phyloP scores from a whole-genome alignment of 495 filamentous ascomycete genomes.

The Gamarada debralockiae region DNA sequence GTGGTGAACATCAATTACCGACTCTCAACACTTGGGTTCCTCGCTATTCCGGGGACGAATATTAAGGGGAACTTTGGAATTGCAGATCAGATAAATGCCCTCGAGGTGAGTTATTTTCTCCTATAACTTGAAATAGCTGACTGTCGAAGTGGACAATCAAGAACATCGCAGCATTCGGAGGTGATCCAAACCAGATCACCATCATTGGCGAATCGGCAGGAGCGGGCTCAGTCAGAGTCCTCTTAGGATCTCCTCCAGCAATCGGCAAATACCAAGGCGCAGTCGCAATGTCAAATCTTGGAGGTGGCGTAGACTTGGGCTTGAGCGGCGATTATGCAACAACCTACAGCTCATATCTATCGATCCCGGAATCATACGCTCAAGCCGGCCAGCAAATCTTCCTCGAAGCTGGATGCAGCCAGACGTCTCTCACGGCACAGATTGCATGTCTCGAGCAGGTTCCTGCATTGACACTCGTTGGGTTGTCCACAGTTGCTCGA shows the following conservation, averaged over 20 bases:
- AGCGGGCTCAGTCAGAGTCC: slow-evolving; percentile 46
- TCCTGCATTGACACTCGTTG: slow-evolving; percentile 29
- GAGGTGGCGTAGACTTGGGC: slow-evolving; percentile 36
- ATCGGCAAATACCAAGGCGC: slow-evolving; percentile 38
- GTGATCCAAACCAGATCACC: slow-evolving; percentile 62
- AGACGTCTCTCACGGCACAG: slow-evolving; percentile 24
- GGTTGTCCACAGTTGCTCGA: slow-evolving; percentile 32
- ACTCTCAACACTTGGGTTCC: slow-evolving; percentile 19
- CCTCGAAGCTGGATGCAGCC: slow-evolving; percentile 31
- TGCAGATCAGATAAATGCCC: slow-evolving; percentile 36
- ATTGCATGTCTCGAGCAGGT: slow-evolving; percentile 35
- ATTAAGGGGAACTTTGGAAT: slow-evolving; percentile 36
- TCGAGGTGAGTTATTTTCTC: slow-evolving; percentile 16
- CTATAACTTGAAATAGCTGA: slow-evolving; percentile 34
- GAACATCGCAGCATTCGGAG: slow-evolving; percentile 66
- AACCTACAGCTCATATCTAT: slow-evolving; percentile 45
- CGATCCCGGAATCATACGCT: slow-evolving; percentile 36
- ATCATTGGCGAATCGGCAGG: slow-evolving; percentile 71
- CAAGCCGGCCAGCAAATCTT: slow-evolving; percentile 33
- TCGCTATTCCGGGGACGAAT: slow-evolving; percentile 11
- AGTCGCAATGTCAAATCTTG: slow-evolving; percentile 42
- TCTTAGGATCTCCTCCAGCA: slow-evolving; percentile 25
- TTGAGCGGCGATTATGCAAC: slow-evolving; percentile 39
- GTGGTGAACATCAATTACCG: slow-evolving; percentile 38
- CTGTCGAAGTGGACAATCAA: slow-evolving; percentile 67